Conservation (phyloP, 495 filamentous ascomycete species). For the Talaromyces stipitatus region DNA sequence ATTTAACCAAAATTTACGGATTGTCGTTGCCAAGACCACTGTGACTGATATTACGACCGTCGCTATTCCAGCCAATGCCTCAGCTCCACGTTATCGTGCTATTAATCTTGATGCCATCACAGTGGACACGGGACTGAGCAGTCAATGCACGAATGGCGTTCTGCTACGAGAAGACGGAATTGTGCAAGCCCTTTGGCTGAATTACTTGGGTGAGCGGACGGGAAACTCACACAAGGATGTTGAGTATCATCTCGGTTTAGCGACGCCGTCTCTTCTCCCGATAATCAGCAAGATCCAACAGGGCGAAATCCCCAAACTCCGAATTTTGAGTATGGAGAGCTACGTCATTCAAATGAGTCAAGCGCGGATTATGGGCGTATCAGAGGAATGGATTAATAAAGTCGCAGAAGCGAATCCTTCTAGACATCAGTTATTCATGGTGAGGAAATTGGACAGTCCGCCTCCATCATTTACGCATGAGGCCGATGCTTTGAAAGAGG, state of each 20-base stretch:
- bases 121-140: constrained; percentile 83
- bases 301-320: constrained; percentile 67
- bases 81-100: constrained; percentile 87
- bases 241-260: constrained; percentile 92
- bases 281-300: constrained; percentile 77
- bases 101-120: constrained; percentile 98
- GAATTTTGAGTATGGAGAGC: constrained; percentile 90
- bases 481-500: constrained; percentile 60
- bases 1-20: constrained; percentile 90
- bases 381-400: constrained; percentile 88
- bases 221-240: constrained; percentile 75
- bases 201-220: constrained; percentile 85
- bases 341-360: constrained; percentile 95
- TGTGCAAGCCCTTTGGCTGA: constrained; percentile 92
- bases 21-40: constrained; percentile 87
- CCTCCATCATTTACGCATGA: constrained; percentile 36
- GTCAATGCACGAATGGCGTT: constrained; percentile 92
- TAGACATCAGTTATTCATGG: constrained; percentile 96
- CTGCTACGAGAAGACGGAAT: constrained; percentile 83
- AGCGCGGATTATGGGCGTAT: constrained; percentile 95
- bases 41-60: constrained; percentile 98
- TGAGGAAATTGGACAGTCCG: constrained; percentile 81
- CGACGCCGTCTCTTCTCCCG: constrained; percentile 79
- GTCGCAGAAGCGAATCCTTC: constrained; percentile 80
- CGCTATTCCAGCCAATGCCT: constrained; percentile 85